Evolutionary conservation across 2,329 filamentous ascomycete genomes (phyloP), one percentile per base, ranked within the genome.

Genomic region (Juglanconis oblonga): DNA sequence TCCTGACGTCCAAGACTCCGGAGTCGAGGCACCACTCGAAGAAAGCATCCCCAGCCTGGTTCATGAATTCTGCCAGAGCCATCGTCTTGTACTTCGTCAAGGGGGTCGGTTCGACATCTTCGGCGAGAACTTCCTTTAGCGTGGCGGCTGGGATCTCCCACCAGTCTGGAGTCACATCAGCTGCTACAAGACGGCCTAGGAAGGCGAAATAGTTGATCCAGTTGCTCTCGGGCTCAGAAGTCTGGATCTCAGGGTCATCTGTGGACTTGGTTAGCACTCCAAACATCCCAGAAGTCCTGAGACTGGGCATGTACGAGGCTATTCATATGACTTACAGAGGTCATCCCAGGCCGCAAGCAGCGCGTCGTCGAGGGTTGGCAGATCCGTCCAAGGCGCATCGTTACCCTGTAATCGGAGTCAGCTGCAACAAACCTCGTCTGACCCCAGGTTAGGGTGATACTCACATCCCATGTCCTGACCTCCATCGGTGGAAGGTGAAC

Each of bases 151-250:
- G 58, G 36, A 63, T 63, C 38, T 63, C 61, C 61, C 61, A 63
- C 61, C 61, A 63, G 45, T 60, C 61, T 2, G 61, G 61, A 2
- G 61, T 63, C n/a, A 63, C 55, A 5, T 61, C 61, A 32, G 61
- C 54, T 13, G 58, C 47, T 1, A 63, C 61, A 8, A 63, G 58
- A 29, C 61, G 61, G 5, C 61, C 61, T 29, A 63, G 61, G 40
- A 63, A 63, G 40, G 53, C 58, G 8, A 63, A 63, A 32, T 63
- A 63, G 54, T 63, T 63, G 1, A 63, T 24, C 61, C 61, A 63
- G 29, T 54, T 45, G 50, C 54, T 38, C 24, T 58, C 61, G 4
- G 53, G 57, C 17, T 62, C 50, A 4, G 61, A 57, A 10, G 32
- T 54, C 17, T 62, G 61, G n/a, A 57, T 48, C 33, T 62, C 61